Conservation (phyloP, 768 basidiomycete genomes). For the Leccinum olivaceopallidum region DNA sequence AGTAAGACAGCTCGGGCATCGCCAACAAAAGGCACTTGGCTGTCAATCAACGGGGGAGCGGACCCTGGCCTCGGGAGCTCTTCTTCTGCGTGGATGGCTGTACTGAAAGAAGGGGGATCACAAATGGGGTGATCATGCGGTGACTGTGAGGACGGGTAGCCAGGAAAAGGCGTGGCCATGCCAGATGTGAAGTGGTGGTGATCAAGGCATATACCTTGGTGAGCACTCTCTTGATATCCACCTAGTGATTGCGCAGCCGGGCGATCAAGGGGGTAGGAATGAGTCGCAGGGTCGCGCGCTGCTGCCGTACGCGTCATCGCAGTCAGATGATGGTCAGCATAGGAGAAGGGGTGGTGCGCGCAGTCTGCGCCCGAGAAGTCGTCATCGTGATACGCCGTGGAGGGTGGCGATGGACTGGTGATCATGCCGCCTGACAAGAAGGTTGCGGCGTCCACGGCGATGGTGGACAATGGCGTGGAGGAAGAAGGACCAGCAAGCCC, state of each 20-base stretch:
- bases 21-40: slow-evolving; percentile 29
- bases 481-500: slow-evolving; percentile 6
- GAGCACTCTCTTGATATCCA: slow-evolving; percentile 18
- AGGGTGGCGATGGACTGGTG: slow-evolving; percentile 24
- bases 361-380: slow-evolving; percentile 21
- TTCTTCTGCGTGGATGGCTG: slow-evolving; percentile 24
- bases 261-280: slow-evolving; percentile 16
- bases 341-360: slow-evolving; percentile 12
- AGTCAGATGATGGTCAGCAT: slow-evolving; percentile 13
- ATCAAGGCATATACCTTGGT: slow-evolving; percentile 25
- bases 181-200: slow-evolving; percentile 22
- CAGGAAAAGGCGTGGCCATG: slow-evolving; percentile 31
- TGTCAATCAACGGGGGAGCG: slow-evolving; percentile 32
- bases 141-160: slow-evolving; percentile 32
- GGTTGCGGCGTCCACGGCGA: slow-evolving; percentile 13
- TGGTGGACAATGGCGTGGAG: slow-evolving; percentile 16
- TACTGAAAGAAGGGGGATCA: slow-evolving; percentile 28
- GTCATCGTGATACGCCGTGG: slow-evolving; percentile 27
- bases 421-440: slow-evolving; percentile 17
- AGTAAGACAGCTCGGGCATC: slow-evolving; percentile 27
- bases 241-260: slow-evolving; percentile 20
- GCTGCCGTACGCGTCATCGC: slow-evolving; percentile 16
- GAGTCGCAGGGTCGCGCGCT: slow-evolving; percentile 13
- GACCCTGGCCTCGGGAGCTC: slow-evolving; percentile 30
- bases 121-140: slow-evolving; percentile 30